phyloP scores from a whole-genome alignment of 2,329 filamentous ascomycete genomes.

The Ophiostoma populinum region DNA sequence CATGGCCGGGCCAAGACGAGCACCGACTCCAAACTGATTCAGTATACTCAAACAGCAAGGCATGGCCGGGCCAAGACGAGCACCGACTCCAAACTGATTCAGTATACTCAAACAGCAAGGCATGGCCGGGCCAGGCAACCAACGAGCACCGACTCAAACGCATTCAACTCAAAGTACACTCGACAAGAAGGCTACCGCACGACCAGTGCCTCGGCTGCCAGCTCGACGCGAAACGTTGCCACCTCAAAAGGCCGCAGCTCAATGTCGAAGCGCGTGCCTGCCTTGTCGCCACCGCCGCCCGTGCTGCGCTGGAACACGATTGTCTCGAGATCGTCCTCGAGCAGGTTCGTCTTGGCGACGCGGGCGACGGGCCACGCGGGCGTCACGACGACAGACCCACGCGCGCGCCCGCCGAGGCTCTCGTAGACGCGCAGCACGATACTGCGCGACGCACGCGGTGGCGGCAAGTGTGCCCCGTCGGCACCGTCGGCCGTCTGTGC shows the following conservation, averaged over 20 bases:
- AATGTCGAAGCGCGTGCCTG: conserved; percentile 30
- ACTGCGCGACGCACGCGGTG: conserved; percentile 53
- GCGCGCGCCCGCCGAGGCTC: conserved; percentile 63
- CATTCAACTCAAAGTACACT: not conserved
- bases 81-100: no score
- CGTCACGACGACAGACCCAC: conserved; percentile 32
- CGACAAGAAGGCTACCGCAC: not conserved
- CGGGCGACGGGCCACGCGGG: conserved; percentile 55
- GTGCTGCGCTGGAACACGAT: conserved; percentile 30
- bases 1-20: no score
- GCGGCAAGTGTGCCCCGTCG: conserved; percentile 22
- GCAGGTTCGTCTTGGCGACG: conserved; percentile 66
- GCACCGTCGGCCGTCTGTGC: conserved; percentile 26
- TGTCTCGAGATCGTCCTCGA: conserved; percentile 73
- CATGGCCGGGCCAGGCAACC: no score
- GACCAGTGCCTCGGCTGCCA: no score
- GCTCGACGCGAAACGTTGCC: conserved; percentile 40
- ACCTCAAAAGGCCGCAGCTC: conserved; percentile 70
- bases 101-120: no score
- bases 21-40: no score
- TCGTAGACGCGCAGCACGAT: conserved; percentile 80
- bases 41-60: no score
- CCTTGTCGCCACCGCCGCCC: conserved; percentile 14
- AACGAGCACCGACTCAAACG: no score
- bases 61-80: no score